Percentiles rank a stretch among this genome's conserved stretches.
Conservation (phyloP, 441 rosid species). For the Dalechampia spathulata region DNA sequence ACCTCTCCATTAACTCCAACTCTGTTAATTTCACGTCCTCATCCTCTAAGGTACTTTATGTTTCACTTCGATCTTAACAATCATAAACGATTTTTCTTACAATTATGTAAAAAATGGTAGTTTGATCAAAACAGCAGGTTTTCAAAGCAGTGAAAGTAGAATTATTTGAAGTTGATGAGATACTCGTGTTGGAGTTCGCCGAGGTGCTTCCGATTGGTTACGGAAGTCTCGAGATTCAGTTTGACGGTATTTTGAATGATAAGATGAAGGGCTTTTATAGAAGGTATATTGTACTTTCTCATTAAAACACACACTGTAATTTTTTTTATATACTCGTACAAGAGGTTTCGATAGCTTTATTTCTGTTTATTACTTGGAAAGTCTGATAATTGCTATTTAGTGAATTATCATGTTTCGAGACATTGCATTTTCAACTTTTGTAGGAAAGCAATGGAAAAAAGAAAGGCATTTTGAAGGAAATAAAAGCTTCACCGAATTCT, state of each 20-base stretch:
- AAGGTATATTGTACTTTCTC: conserved; percentile 47
- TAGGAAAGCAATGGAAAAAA: no score
- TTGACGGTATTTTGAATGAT: conserved; percentile 66
- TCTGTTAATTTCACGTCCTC: conserved; percentile 46
- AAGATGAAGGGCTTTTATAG: conserved; percentile 87
- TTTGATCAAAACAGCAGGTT: conserved; percentile 41
- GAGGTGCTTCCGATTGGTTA: conserved; percentile 51
- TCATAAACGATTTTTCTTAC: no score
- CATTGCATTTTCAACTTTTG: no score
- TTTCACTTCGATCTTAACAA: not conserved
- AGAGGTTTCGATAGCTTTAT: not conserved
- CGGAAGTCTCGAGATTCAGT: conserved; percentile 53
- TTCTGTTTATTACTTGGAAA: no score
- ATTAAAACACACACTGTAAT: no score
- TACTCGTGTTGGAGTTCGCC: conserved; percentile 64
- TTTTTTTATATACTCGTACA: not conserved
- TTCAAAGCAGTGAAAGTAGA: conserved; percentile 45
- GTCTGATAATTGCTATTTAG: no score
- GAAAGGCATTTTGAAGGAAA: no score
- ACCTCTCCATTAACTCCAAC: conserved; percentile 41
- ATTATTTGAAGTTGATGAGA: conserved; percentile 60
- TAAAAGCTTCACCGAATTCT: no score
- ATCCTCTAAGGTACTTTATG: conserved; percentile 49
- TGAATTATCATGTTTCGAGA: no score
- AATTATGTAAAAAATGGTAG: not conserved